Conservation (phyloP, 2,329 filamentous ascomycete genomes). For the Aspergillus caelatus region DNA sequence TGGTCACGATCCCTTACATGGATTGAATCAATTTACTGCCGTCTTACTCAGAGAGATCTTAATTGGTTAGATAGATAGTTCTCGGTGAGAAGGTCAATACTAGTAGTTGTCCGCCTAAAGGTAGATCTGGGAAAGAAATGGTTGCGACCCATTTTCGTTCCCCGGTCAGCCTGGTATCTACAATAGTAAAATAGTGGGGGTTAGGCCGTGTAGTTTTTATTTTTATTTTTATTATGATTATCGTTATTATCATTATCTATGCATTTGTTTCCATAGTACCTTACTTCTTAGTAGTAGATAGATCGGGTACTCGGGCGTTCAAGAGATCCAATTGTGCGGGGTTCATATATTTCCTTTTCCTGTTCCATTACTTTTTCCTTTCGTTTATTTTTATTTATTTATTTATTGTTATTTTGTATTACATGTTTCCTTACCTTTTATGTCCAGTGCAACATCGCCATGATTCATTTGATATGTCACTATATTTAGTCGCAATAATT, state of each 20-base stretch:
- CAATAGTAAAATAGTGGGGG: neutral
- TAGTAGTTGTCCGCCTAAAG: neutral
- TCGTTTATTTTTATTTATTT: neutral
- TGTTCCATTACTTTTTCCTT: too few species aligned
- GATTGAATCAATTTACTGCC: neutral
- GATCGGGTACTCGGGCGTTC: neutral
- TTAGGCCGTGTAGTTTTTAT: neutral
- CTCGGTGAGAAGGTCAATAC: neutral
- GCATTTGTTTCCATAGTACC: neutral
- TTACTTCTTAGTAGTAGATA: neutral
- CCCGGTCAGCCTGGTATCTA: neutral
- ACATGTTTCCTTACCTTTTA: neutral
- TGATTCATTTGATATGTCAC: neutral
- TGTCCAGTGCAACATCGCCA: neutral
- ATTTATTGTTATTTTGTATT: too few species aligned
- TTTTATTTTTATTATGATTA: neutral
- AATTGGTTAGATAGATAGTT: neutral
- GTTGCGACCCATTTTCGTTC: neutral
- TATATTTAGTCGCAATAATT: neutral
- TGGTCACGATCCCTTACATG: neutral
- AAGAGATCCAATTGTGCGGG: neutral
- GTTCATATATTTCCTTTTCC: neutral
- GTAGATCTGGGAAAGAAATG: slow-evolving; percentile 7
- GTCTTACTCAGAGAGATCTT: neutral
- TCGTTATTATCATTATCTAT: neutral